phyloP scores from a whole-genome alignment of 495 filamentous ascomycete species.

The Penicillium crystallinum region DNA sequence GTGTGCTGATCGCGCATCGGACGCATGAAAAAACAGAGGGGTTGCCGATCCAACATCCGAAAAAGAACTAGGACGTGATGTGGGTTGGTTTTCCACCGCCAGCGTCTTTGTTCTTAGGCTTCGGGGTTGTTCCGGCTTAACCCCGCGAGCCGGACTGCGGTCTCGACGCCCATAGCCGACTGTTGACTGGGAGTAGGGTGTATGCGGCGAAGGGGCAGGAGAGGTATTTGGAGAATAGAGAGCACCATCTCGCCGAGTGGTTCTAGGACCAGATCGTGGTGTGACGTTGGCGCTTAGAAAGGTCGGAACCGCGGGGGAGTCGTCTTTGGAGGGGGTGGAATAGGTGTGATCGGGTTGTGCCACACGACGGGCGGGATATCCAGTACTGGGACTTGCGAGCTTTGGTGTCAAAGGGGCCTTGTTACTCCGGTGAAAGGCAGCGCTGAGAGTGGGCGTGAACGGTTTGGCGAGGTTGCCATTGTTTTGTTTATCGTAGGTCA shows the following conservation, averaged over 20 bases:
- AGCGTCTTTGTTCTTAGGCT: conserved; percentile 34
- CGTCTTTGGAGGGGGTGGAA: conserved; percentile 34
- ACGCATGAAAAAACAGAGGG: conserved; percentile 74
- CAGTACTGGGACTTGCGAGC: conserved; percentile 30
- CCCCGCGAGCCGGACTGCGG: conserved; percentile 36
- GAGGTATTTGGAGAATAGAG: conserved; percentile 57
- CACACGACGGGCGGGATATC: conserved; percentile 32
- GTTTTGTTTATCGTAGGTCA: conserved; percentile 53
- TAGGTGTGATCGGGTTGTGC: conserved; percentile 31
- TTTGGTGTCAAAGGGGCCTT: conserved; percentile 47
- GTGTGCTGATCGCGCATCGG: conserved; percentile 52
- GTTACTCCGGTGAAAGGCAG: conserved; percentile 37
- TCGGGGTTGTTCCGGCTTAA: conserved; percentile 28
- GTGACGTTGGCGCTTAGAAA: conserved; percentile 65
- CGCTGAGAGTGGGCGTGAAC: conserved; percentile 47
- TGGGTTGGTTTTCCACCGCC: conserved; percentile 25
- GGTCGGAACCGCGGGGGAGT: conserved; percentile 40
- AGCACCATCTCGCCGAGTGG: conserved; percentile 58
- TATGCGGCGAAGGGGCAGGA: conserved; percentile 32
- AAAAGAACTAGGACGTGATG: conserved; percentile 30
- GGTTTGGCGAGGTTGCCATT: conserved; percentile 42
- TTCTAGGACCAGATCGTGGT: conserved; percentile 64
- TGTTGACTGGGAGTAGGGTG: conserved; percentile 28
- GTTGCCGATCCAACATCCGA: conserved; percentile 27
- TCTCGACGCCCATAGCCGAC: conserved; percentile 32